Percentiles rank a stretch among this genome's conserved stretches.
Conservation (phyloP, 2,329 filamentous ascomycete species). For the Tolypocladium album region DNA sequence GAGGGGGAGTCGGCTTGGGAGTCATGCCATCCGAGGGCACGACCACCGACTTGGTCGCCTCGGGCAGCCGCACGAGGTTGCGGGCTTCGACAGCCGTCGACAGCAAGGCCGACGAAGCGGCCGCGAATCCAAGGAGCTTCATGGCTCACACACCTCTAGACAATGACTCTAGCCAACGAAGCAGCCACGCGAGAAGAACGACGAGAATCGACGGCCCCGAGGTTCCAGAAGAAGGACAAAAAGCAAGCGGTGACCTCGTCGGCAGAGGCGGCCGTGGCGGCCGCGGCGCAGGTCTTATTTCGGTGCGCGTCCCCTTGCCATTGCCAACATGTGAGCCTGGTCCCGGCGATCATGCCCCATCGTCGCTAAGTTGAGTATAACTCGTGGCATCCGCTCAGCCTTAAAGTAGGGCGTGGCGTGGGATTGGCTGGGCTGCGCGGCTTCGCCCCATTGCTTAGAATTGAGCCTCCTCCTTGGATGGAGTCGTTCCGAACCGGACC, state of each 20-base stretch:
- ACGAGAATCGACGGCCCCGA: background rate
- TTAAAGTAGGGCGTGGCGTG: conserved; percentile 7
- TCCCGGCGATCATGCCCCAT: background rate
- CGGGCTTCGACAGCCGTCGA: conserved; percentile 20
- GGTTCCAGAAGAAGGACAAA: background rate
- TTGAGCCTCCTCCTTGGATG: background rate
- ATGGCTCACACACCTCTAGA: conserved; percentile 6
- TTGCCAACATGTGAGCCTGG: background rate
- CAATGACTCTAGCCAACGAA: background rate
- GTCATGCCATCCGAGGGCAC: conserved; percentile 21
- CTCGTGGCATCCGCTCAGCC: conserved; percentile 1
- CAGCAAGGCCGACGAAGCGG: conserved; percentile 13
- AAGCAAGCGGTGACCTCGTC: background rate
- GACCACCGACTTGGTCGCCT: conserved; percentile 22
- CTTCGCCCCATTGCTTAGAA: background rate
- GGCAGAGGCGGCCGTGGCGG: background rate
- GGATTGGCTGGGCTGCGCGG: background rate
- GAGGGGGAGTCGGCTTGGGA: conserved; percentile 30
- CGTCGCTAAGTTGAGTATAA: conserved; percentile 1
- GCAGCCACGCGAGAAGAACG: background rate
- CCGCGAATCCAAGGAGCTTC: conserved; percentile 9
- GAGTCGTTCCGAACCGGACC: background rate
- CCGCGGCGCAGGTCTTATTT: conserved; percentile 2
- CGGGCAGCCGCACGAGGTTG: conserved; percentile 13
- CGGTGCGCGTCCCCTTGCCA: background rate